Conservation (phyloP, 129 eudicot species). For the Oenanthe sinensis region DNA sequence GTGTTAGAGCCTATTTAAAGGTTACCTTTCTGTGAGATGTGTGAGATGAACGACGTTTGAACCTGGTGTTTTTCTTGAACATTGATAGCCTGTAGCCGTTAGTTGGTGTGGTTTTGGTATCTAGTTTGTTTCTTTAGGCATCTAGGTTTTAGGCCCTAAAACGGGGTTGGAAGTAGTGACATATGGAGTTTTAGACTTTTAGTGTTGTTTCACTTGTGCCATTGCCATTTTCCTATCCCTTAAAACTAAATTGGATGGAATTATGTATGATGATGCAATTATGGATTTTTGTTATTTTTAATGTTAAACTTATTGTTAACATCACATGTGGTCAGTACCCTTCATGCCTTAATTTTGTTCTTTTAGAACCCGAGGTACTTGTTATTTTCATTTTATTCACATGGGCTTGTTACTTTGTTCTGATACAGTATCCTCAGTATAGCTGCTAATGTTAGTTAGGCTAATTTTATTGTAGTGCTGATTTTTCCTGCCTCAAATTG, state of each 20-base stretch:
- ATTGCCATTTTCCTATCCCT: background rate
- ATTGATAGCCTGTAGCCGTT: background rate
- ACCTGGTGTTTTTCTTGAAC: background rate
- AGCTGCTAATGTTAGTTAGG: background rate
- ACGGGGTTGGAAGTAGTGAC: background rate
- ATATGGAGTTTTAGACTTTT: background rate
- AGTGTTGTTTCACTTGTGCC: background rate
- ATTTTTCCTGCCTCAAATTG: background rate
- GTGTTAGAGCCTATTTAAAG: background rate
- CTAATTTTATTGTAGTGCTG: background rate
- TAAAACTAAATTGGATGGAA: background rate
- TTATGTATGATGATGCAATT: background rate
- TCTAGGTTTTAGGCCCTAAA: background rate
- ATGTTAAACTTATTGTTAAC: background rate
- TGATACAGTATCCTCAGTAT: background rate
- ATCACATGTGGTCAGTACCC: background rate
- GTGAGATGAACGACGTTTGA: background rate
- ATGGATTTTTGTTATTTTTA: background rate
- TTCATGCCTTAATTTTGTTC: background rate
- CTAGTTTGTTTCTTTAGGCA: background rate
- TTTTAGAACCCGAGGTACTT: background rate
- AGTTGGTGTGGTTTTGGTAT: background rate
- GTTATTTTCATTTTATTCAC: background rate
- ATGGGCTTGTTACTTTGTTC: background rate
- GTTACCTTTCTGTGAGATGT: background rate